Base-by-base conservation (phyloP, 306 rosid species). In the Quercus aquifolioides region DNA sequence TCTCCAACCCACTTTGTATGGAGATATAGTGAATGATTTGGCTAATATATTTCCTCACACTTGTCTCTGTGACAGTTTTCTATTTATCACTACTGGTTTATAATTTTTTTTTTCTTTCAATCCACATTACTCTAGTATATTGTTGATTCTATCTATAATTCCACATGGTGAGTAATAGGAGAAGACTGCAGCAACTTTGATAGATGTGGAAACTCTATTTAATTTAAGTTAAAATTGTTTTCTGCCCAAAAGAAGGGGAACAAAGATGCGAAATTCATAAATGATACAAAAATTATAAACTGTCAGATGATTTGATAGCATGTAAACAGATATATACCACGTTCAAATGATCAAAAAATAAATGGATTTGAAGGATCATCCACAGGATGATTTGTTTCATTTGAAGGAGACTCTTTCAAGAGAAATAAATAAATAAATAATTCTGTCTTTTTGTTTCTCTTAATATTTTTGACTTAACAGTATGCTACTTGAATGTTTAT, bases 401-500 rank as follows among this genome's bases (percentile, higher is more conserved):
- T 28, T 63, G 21, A 26, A 26, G 21, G 43, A 28, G 9, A 26
- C 41, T 28, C 13, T 30, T n/a, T 28, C 18, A 15, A 25, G 41
- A 30, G n/a, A 30, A 63, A 41, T 41, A 41, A 38, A 38, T 38
- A 38, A 6, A 38, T 38, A 38, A 41, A 41, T 41, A 41, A 41
- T 41, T 63, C 49, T 1, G 11, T 31, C 25, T 25, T 63, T 55
- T 21, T 55, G 35, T 43, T 49, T 38, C 56, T 49, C 49, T 60
- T 58, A 21, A 75, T 4, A 12, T 35, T 35, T 49, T 63, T 68
- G 43, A 30, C 63, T 28, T 59, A 23, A 33, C 41, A 12, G 28
- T 21, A 20, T 31, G 46, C 71, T 51, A 20, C 28, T 64, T 58
- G 52, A 62, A 60, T 74, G 49, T 75, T 73, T 78, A 64, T 81